These are phyloP conservation scores for Metroxylon sagu DNA, from an alignment of 176 grass and related monocot genomes.

Conservation along the genomic window DNA sequence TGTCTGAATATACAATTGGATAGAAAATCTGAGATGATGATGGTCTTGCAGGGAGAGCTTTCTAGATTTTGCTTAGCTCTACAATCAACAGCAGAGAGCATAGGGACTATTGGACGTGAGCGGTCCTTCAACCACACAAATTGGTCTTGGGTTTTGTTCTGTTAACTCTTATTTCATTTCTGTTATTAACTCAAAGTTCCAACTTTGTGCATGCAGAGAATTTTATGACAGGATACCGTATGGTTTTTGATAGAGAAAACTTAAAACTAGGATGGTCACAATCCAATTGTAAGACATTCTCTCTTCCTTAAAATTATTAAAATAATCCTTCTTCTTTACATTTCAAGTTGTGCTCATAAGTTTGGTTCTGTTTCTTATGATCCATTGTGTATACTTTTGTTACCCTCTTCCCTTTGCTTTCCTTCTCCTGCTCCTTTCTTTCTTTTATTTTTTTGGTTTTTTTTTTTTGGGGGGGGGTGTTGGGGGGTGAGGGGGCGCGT, in stretches of 20 bases:
- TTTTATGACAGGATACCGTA: slow-evolving; percentile 77
- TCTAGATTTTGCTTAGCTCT: slow-evolving; percentile 67
- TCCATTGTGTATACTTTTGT: not conserved
- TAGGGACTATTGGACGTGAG: slow-evolving; percentile 91
- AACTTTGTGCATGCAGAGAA: slow-evolving; percentile 57
- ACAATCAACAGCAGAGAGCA: slow-evolving; percentile 38
- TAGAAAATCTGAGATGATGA: not conserved
- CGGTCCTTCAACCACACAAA: not conserved
- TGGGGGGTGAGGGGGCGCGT: no score
- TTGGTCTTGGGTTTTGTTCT: slow-evolving; percentile 3
- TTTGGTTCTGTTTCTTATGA: no score
- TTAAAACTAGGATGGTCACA: slow-evolving; percentile 75
- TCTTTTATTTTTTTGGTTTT: no score
- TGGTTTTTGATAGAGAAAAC: slow-evolving; percentile 82
- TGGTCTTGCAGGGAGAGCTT: slow-evolving; percentile 36
- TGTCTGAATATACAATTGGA: not conserved
- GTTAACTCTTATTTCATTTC: not conserved
- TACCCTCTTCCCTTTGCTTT: no score
- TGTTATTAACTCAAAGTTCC: no score
- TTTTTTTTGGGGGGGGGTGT: no score
- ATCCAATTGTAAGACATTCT: slow-evolving; percentile 65
- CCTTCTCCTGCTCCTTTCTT: not conserved
- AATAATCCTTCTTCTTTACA: no score
- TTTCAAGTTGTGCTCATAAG: no score
- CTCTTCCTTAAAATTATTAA: not conserved